phyloP scores from a whole-genome alignment of 768 basidiomycete species.

The Lyophyllum shimeji region DNA sequence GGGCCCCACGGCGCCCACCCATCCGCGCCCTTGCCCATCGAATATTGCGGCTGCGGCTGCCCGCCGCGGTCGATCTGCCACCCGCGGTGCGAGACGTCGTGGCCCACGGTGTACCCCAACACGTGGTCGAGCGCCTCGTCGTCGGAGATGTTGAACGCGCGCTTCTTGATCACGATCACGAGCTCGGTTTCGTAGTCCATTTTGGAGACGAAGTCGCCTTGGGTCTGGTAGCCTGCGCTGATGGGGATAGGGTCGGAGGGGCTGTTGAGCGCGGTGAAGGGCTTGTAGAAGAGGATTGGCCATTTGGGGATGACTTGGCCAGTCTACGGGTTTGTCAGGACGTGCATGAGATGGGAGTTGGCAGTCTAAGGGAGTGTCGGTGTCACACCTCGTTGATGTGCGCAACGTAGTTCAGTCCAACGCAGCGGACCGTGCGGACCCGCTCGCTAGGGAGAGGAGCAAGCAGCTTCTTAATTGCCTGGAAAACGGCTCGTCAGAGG shows the following conservation, averaged over 20 bases:
- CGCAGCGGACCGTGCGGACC: conserved; percentile 35
- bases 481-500: neutral
- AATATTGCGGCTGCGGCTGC: conserved; percentile 37
- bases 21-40: conserved; percentile 42
- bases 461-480: conserved; percentile 33
- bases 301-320: conserved; percentile 33
- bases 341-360: neutral
- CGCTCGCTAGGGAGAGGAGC: conserved; percentile 32
- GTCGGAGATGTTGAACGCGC: conserved; percentile 40
- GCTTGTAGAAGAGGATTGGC: conserved; percentile 37
- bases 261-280: conserved; percentile 34
- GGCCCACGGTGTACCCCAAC: conserved; percentile 35
- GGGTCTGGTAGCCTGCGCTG: conserved; percentile 35
- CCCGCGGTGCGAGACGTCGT: conserved; percentile 40
- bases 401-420: conserved; percentile 35
- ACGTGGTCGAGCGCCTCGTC: conserved; percentile 40
- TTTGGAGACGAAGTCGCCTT: conserved; percentile 33
- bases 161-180: conserved; percentile 39
- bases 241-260: conserved; percentile 35
- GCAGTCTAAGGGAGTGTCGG: neutral
- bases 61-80: conserved; percentile 43
- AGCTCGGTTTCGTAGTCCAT: conserved; percentile 43
- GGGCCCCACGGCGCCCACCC: conserved; percentile 41
- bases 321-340: conserved; percentile 18
- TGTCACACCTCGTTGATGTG: conserved; percentile 32